These are phyloP conservation scores for Linnemannia elongata DNA, from an alignment of 192 early-diverging fungal genomes.

Conservation along the genomic window DNA sequence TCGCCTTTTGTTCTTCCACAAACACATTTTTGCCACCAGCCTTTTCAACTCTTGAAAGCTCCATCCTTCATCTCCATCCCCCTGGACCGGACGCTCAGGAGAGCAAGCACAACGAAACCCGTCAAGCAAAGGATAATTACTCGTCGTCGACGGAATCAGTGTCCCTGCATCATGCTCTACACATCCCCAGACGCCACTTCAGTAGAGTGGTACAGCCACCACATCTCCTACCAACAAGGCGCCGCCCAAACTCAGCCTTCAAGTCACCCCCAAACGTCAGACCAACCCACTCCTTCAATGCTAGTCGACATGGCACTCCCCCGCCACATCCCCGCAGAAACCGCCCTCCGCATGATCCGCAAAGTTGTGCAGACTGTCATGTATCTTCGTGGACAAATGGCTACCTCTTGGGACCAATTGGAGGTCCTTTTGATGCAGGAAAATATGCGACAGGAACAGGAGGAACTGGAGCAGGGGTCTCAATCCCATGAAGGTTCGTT, in stretches of 20 bases:
- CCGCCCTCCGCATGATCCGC: constrained; percentile 22
- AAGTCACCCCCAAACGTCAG: background rate
- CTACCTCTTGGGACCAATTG: constrained; percentile 26
- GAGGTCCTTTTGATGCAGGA: constrained; percentile 18
- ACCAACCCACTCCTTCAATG: background rate
- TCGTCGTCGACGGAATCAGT: too few relatives aligned
- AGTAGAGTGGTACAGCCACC: background rate
- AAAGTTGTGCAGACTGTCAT: constrained; percentile 24
- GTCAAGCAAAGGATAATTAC: background rate
- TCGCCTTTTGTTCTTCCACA: too few relatives aligned
- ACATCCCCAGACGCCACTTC: background rate
- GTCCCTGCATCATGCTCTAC: background rate
- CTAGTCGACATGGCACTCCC: constrained; percentile 32
- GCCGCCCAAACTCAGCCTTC: background rate
- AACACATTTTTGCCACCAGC: background rate
- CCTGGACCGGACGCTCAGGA: background rate
- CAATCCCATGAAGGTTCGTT: background rate
- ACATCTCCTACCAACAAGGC: background rate
- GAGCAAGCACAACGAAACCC: background rate
- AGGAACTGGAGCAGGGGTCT: constrained; percentile 6
- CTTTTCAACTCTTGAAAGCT: background rate
- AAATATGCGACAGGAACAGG: constrained; percentile 11
- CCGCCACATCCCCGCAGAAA: constrained; percentile 18
- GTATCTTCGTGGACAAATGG: constrained; percentile 41
- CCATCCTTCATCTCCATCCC: background rate